These are phyloP conservation scores for Dispira parvispora DNA, from an alignment of 192 early-diverging fungal species.

Conservation along the genomic window DNA sequence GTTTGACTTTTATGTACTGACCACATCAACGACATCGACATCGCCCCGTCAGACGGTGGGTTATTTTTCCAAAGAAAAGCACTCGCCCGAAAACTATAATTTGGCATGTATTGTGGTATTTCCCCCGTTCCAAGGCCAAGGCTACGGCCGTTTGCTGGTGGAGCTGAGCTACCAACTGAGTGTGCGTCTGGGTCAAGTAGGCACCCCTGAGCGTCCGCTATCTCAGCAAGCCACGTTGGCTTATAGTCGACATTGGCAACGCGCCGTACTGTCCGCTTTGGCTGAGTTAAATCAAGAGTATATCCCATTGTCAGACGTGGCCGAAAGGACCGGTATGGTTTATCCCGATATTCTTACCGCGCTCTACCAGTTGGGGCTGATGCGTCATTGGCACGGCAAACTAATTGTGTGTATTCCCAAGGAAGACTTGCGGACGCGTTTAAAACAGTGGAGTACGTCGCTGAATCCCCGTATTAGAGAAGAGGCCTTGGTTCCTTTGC, in stretches of 20 bases:
- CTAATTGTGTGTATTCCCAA: constrained; percentile 24
- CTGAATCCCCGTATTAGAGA: not conserved
- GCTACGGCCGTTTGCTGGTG: constrained; percentile 73
- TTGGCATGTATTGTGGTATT: constrained; percentile 81
- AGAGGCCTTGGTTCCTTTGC: not conserved
- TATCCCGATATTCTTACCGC: constrained; percentile 55
- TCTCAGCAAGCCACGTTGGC: constrained; percentile 67
- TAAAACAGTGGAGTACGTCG: not conserved
- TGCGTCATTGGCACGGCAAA: constrained; percentile 35
- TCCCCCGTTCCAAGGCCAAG: constrained; percentile 72
- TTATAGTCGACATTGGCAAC: constrained; percentile 72
- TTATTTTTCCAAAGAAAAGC: constrained; percentile 95
- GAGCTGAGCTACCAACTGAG: constrained; percentile 80
- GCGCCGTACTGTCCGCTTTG: constrained; percentile 38
- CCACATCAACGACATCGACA: constrained; percentile 25
- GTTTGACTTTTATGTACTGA: constrained; percentile 88
- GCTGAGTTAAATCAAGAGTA: constrained; percentile 21
- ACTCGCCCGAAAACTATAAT: constrained; percentile 68
- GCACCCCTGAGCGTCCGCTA: constrained; percentile 77
- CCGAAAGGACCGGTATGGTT: constrained; percentile 41
- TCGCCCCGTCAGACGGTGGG: constrained; percentile 54
- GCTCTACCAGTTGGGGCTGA: constrained; percentile 37
- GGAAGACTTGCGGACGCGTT: constrained; percentile 13
- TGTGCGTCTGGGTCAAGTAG: constrained; percentile 45
- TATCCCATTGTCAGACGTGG: constrained; percentile 32